Percentiles rank a stretch among this genome's conserved stretches.
These are phyloP conservation scores for Nitzschia inconspicua DNA, from an alignment of 108 stramenopile species.

Conservation along the genomic window DNA sequence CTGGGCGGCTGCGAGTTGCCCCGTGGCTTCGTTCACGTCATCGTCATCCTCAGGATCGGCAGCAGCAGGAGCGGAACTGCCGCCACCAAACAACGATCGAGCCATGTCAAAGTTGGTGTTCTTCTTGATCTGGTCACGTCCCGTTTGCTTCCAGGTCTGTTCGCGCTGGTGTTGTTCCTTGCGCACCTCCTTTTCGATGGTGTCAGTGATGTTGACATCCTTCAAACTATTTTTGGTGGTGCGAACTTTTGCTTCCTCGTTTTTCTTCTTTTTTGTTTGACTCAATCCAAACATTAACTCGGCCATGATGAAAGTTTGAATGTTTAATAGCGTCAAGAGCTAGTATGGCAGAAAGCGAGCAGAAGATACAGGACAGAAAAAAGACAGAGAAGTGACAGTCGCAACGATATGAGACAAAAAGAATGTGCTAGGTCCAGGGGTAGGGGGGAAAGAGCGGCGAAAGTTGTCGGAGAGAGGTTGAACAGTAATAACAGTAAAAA, in stretches of 20 bases:
- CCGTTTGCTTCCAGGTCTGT: conserved; percentile 28
- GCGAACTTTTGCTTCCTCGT: neutral
- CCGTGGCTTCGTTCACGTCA: too few species aligned
- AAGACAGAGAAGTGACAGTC: too few species aligned
- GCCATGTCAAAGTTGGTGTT: conserved; percentile 42
- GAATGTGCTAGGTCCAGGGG: too few species aligned
- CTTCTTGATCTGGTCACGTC: conserved; percentile 19
- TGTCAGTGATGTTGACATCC: conserved; percentile 20
- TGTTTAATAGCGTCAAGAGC: too few species aligned
- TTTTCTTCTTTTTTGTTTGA: conserved; percentile 34
- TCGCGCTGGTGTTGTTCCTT: conserved; percentile 26
- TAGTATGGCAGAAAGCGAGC: too few species aligned
- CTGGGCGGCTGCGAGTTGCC: too few species aligned
- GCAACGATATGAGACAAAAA: too few species aligned
- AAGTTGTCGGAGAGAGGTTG: too few species aligned
- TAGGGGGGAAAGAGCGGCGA: too few species aligned
- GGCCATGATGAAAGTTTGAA: too few species aligned
- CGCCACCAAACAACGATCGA: conserved; percentile 29
- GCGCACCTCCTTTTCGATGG: conserved; percentile 25
- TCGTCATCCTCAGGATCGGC: neutral
- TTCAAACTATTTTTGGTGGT: conserved; percentile 10
- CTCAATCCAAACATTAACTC: conserved; percentile 33
- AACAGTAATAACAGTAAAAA: too few species aligned
- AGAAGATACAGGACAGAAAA: too few species aligned
- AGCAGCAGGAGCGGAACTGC: neutral